Conservation (phyloP, 2,329 filamentous ascomycete species). For the Esteya vermicola region DNA sequence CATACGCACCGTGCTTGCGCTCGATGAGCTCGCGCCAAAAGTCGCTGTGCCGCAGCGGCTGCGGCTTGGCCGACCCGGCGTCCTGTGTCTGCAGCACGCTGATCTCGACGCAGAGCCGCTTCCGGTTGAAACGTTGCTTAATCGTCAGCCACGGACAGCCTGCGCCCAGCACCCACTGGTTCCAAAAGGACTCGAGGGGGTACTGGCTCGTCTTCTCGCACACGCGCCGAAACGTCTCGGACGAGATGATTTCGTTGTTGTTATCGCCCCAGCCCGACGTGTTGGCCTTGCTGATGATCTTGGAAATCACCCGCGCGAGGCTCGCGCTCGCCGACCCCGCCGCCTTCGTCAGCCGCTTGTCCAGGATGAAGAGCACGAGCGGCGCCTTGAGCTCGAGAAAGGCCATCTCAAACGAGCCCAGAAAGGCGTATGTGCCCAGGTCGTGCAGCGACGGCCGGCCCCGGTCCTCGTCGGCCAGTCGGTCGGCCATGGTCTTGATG, state of each 20-base stretch:
- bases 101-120: conserved; percentile 88
- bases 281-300: conserved; percentile 74
- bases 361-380: conserved; percentile 83
- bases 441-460: conserved; percentile 70
- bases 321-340: conserved; percentile 60
- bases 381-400: conserved; percentile 87
- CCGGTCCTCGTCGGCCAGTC: conserved; percentile 66
- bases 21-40: conserved; percentile 83
- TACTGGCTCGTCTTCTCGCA: conserved; percentile 84
- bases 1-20: conserved; percentile 52
- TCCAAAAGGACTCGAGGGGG: conserved; percentile 71
- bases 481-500: conserved; percentile 73
- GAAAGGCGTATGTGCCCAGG: conserved; percentile 60
- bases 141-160: conserved; percentile 83
- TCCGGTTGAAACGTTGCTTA: conserved; percentile 90
- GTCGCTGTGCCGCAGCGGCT: conserved; percentile 49
- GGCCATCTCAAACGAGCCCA: conserved; percentile 75
- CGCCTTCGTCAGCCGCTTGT: conserved; percentile 78
- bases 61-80: conserved; percentile 37
- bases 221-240: conserved; percentile 61
- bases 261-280: conserved; percentile 22
- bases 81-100: conserved; percentile 65
- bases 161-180: conserved; percentile 79
- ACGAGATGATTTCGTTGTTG: conserved; percentile 59
- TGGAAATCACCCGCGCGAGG: conserved; percentile 69